These are phyloP conservation scores for Pseudognaphalium luteoalbum DNA, from an alignment of 129 eudicot species.

Conservation along the genomic window DNA sequence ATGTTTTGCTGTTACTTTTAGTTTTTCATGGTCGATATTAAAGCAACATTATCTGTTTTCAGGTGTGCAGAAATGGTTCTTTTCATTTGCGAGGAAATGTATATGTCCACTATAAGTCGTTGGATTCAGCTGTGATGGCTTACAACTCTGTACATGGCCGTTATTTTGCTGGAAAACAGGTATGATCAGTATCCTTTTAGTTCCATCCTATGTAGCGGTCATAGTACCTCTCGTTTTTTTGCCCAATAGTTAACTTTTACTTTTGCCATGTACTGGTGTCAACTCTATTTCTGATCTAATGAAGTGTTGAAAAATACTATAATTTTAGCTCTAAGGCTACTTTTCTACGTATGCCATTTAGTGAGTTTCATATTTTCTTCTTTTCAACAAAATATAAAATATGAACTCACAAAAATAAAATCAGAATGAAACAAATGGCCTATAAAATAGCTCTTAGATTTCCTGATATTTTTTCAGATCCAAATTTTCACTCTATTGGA, in stretches of 20 bases:
- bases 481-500: not conserved
- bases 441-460: constrained; percentile 1
- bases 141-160: constrained; percentile 83
- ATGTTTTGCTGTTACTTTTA: not conserved
- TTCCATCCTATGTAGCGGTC: constrained; percentile 4
- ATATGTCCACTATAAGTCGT: constrained; percentile 70
- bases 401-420: constrained; percentile 1
- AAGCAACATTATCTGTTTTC: constrained; percentile 23
- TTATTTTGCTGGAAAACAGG: constrained; percentile 96
- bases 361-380: constrained; percentile 8
- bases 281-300: not conserved
- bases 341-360: constrained; percentile 6
- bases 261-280: not conserved
- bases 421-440: constrained; percentile 5
- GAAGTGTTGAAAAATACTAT: not conserved
- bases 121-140: constrained; percentile 87
- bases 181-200: constrained; percentile 21
- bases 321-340: not conserved
- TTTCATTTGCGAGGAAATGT: constrained; percentile 94
- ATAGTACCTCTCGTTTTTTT: constrained; percentile 1
- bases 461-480: constrained; percentile 5
- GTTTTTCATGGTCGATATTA: constrained; percentile 17
- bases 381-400: constrained; percentile 3
- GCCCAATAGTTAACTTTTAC: not conserved
- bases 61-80: constrained; percentile 96